Base-by-base conservation (phyloP, 2,329 filamentous ascomycete species). In the Gaeumannomyces tritici region DNA sequence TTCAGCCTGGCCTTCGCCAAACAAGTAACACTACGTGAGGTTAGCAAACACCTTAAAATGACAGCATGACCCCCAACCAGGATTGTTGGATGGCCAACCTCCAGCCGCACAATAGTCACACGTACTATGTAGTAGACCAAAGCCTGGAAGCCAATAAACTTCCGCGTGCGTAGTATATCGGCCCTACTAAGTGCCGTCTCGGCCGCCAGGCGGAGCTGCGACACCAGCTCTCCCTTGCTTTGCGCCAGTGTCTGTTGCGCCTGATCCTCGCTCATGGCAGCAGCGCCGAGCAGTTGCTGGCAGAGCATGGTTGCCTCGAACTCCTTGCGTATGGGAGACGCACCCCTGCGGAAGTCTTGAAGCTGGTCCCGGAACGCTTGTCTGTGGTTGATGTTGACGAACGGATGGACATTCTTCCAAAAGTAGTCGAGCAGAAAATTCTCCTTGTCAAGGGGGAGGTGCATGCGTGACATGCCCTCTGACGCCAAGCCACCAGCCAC, bases 91-190 rank as follows among this genome's bases (percentile, higher is more conserved):
- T 42, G 4, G 35, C 1, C 35, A 42, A 15, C 35, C 35, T 42
- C 13, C 3, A 18, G 35, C 13, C 4, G 35, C 1, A 6, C 13
- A 15, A 15, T 42, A 42, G 35, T 1, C 35, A 42, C 42, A 56
- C 58, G 29, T 35, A 47, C 58, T 42, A 60, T 60, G 33, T 60
- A 60, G n/a, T 33, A 26, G 7, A 60, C 3, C 58, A 60, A 60
- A 7, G 58, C 31, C 21, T 26, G 24, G n/a, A 35, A 42, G 18
- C 5, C 58, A 27, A 60, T 12, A 4, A 60, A 21, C 21, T 47
- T 47, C 29, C 58, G 33, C 9, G 31, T 60, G 21, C 58, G n/a
- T 15, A 60, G 21, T 8, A 60, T 13, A 28, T 60, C 27, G 12
- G 58, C 58, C 24, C 58, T 33, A 5, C 26, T 26, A 33, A 60